phyloP scores from a whole-genome alignment of 148 eudicot genomes.

The Camellia lanceoleosa region DNA sequence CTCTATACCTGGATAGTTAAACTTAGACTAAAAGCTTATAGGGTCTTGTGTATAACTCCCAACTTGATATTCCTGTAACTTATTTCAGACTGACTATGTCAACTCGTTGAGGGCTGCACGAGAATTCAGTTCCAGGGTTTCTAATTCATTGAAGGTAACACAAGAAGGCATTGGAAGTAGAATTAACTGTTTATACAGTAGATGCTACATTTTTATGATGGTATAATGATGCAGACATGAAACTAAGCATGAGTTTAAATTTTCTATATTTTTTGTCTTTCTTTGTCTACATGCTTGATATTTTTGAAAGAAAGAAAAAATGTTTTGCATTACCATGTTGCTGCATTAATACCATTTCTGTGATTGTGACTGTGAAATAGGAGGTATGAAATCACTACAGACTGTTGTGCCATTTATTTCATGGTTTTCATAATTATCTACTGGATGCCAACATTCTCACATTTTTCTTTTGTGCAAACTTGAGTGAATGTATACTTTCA shows the following conservation, averaged over 20 bases:
- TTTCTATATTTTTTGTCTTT: neutral
- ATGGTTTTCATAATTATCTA: neutral
- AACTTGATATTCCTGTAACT: neutral
- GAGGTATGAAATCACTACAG: neutral
- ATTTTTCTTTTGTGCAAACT: neutral
- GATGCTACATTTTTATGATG: neutral
- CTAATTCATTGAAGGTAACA: constrained; percentile 77
- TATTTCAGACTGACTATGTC: constrained; percentile 70
- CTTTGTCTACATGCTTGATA: no score
- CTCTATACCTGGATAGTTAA: constrained; percentile 1
- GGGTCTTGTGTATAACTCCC: constrained; percentile 11
- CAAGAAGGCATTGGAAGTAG: neutral
- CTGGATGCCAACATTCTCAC: neutral
- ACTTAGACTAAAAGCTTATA: neutral
- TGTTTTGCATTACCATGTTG: neutral
- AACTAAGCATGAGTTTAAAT: neutral
- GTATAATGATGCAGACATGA: neutral
- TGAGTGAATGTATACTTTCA: neutral
- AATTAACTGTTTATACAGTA: neutral
- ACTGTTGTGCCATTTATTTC: neutral
- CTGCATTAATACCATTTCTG: neutral
- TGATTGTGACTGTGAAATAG: neutral
- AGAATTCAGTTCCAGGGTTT: constrained; percentile 77
- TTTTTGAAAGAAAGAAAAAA: neutral
- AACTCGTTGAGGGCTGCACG: constrained; percentile 87